phyloP scores from a whole-genome alignment of 1,284 basidiomycete species.

The Lignosus rhinocerotis region DNA sequence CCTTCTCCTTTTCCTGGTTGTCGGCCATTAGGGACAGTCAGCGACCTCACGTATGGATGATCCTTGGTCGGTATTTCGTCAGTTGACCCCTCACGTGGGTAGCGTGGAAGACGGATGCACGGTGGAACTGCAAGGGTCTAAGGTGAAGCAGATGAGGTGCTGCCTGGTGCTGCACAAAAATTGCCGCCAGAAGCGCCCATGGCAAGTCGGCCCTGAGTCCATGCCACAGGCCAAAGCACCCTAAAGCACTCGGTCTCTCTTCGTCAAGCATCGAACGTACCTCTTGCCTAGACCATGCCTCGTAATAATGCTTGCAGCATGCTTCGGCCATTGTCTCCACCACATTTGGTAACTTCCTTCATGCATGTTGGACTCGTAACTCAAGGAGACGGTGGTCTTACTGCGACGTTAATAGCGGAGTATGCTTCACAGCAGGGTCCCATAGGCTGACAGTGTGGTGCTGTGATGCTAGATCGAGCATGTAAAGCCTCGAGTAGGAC shows the following conservation, averaged over 20 bases:
- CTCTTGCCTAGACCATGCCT: not conserved
- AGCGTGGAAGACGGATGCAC: constrained; percentile 19
- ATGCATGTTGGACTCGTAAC: not conserved
- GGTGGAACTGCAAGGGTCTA: too few species aligned
- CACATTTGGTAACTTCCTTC: constrained; percentile 9
- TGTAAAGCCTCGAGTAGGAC: too few species aligned
- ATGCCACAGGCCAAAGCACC: not conserved
- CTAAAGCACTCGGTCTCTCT: not conserved
- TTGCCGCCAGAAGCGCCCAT: constrained; percentile 22
- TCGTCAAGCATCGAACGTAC: not conserved
- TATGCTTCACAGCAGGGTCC: too few species aligned
- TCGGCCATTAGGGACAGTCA: constrained; percentile 53
- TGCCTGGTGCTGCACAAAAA: constrained; percentile 5
- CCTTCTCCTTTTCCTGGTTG: constrained; percentile 59
- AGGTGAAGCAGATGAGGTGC: too few species aligned
- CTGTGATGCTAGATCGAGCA: too few species aligned
- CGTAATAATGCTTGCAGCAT: constrained; percentile 2
- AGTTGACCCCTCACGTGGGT: constrained; percentile 18
- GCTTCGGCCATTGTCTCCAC: constrained; percentile 6
- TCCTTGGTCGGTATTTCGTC: constrained; percentile 61
- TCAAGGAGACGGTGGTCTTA: constrained; percentile 20
- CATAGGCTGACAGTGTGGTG: too few species aligned
- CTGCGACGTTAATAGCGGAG: constrained; percentile 30
- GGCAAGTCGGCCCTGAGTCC: too few species aligned
- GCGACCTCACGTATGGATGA: constrained; percentile 74